Evolutionary conservation across 345 rosid species (phyloP).

Genomic region (Citrus mangshanensis): DNA sequence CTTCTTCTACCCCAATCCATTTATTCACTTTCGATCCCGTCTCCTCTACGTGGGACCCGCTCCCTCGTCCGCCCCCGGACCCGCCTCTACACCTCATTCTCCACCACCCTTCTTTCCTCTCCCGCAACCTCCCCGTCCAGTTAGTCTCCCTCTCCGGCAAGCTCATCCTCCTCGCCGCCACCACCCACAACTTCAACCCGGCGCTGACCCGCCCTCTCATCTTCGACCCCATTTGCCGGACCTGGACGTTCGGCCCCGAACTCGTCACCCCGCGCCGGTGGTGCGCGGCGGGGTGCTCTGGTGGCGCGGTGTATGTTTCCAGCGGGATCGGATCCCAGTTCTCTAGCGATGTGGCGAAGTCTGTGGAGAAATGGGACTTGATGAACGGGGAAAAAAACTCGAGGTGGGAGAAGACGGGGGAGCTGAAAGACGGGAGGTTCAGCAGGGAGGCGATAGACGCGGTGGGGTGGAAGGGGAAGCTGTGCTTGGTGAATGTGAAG

Average conservation of each 20-base stretch:
- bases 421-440: slow-evolving; percentile 35
- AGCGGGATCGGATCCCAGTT: slow-evolving; percentile 45
- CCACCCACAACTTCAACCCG: slow-evolving; percentile 32
- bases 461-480: slow-evolving; percentile 47
- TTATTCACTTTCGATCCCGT: slow-evolving; percentile 43
- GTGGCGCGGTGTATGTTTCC: slow-evolving; percentile 28
- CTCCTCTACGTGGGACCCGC: slow-evolving; percentile 34
- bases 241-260: slow-evolving; percentile 42
- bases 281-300: slow-evolving; percentile 41
- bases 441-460: slow-evolving; percentile 54
- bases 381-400: not conserved
- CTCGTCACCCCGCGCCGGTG: slow-evolving; percentile 46
- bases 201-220: slow-evolving; percentile 43
- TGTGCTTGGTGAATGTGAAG: slow-evolving; percentile 48
- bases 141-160: slow-evolving; percentile 34
- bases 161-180: slow-evolving; percentile 45
- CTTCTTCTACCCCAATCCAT: slow-evolving; percentile 21
- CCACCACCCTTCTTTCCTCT: slow-evolving; percentile 48
- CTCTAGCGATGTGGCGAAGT: slow-evolving; percentile 42
- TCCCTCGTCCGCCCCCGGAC: slow-evolving; percentile 39
- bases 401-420: slow-evolving; percentile 35
- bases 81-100: slow-evolving; percentile 39
- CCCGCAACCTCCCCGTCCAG: slow-evolving; percentile 43
- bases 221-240: slow-evolving; percentile 31
- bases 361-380: slow-evolving; percentile 33